Conservation (phyloP, 1,139 yeast species). For the Meyerozyma guilliermondii region DNA sequence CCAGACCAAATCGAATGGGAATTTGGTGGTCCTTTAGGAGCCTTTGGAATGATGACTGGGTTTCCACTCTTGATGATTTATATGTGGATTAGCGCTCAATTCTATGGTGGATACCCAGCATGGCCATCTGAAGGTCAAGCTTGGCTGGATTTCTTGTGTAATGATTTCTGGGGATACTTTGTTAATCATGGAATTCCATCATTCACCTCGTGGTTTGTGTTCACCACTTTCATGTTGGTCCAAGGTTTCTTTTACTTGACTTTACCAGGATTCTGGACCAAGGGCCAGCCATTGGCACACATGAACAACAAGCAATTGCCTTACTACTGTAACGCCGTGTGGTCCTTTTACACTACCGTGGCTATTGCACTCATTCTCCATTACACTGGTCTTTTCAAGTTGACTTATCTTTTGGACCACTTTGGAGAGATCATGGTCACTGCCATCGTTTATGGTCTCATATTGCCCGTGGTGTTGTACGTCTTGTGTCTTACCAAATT, state of each 20-base stretch:
- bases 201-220: conserved; percentile 59
- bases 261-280: conserved; percentile 93
- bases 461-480: conserved; percentile 59
- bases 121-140: conserved; percentile 60
- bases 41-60: conserved; percentile 85
- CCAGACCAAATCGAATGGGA: conserved; percentile 61
- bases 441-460: conserved; percentile 75
- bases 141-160: conserved; percentile 47
- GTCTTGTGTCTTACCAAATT: conserved; percentile 59
- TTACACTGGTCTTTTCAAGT: conserved; percentile 64
- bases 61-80: conserved; percentile 94
- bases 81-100: conserved; percentile 89
- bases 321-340: conserved; percentile 88
- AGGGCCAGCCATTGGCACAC: conserved; percentile 89
- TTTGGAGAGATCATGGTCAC: conserved; percentile 93
- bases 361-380: conserved; percentile 58
- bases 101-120: conserved; percentile 70
- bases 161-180: conserved; percentile 41
- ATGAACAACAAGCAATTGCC: conserved; percentile 75
- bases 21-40: conserved; percentile 95
- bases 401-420: conserved; percentile 69
- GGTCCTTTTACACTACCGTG: conserved; percentile 71
- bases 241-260: conserved; percentile 76
- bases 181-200: conserved; percentile 66
- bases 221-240: conserved; percentile 61